A percentile compares a stretch with the other conserved stretches of the same genome.
phyloP scores from a whole-genome alignment of 345 rosid species.

The Eucalyptus curtisii region DNA sequence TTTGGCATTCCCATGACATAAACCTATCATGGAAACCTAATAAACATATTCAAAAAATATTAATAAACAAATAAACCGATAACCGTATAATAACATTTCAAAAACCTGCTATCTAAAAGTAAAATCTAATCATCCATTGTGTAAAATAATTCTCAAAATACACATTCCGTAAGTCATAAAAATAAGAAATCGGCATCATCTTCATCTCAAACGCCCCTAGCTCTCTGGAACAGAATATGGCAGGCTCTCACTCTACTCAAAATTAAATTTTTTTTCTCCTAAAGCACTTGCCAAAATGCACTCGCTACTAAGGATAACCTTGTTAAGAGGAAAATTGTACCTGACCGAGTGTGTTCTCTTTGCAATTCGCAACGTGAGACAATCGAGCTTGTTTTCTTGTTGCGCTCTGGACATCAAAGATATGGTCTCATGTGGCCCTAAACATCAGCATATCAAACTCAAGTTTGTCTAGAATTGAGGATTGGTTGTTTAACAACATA shows the following conservation, averaged over 20 bases:
- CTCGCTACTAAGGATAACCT: background rate
- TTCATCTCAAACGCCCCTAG: background rate
- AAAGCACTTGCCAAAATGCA: background rate
- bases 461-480: background rate
- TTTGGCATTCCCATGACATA: too few relatives aligned
- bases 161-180: background rate
- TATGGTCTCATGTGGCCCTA: background rate
- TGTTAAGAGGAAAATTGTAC: background rate
- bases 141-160: background rate
- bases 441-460: background rate
- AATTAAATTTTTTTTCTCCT: background rate
- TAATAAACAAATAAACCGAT: background rate
- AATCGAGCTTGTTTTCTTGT: background rate
- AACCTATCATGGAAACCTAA: background rate
- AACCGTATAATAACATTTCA: background rate
- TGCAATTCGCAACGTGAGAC: background rate
- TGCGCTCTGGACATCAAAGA: background rate
- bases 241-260: background rate
- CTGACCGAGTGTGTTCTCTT: background rate
- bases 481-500: background rate
- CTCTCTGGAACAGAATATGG: background rate
- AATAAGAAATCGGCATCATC: background rate
- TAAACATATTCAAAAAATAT: background rate
- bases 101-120: background rate
- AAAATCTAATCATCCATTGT: background rate